Evolutionary conservation across 495 filamentous ascomycete genomes (phyloP), one percentile per base, ranked within the genome.

Genomic region (Hamigera avellanea): DNA sequence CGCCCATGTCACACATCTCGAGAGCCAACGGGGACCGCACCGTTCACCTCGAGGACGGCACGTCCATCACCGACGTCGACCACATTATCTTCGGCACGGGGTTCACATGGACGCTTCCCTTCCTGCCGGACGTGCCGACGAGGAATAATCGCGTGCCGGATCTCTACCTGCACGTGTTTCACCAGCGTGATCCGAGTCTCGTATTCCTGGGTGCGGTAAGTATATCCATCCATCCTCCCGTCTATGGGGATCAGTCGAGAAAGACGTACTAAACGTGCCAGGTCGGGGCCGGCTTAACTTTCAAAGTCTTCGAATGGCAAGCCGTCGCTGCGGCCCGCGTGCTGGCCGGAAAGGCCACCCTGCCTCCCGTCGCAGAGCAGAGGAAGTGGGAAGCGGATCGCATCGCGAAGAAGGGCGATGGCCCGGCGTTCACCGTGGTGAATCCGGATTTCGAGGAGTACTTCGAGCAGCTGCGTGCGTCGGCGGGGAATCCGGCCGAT

Each of bases 251-350:
- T 4, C 36, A 35, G 12, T 52, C 54, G 14, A 54, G 66, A 2
- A 43, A 56, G 12, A 52, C 48, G 0, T 54, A 65, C 47, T 56
- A 57, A 40, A 48, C 58, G 3, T 56, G 55, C 33, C 56, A 76
- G 57, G 61, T 73, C 9, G 65, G 64, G 14, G 71, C 65, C 7
- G 74, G 68, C 0, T 57, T 78, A n/a, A 75, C 69, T 2, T 74
- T 78, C 54, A 65, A 66, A 15, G 60, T 75, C 1, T 76, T 72
- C 34, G 73, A 78, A 53, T 76, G 69, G 67, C 74, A 78, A 49
- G 73, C 73, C 10, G 72, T 76, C 1, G 64, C 67, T 0, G 65
- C 68, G 0, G 74, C 73, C 0, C 67, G 74, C 4, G 60, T 71
- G 5, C 54, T 76, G 1, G 67, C 74, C 0, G 73, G 74, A n/a